Evolutionary conservation across 495 filamentous ascomycete species (phyloP).

Genomic region (Darksidea phi): DNA sequence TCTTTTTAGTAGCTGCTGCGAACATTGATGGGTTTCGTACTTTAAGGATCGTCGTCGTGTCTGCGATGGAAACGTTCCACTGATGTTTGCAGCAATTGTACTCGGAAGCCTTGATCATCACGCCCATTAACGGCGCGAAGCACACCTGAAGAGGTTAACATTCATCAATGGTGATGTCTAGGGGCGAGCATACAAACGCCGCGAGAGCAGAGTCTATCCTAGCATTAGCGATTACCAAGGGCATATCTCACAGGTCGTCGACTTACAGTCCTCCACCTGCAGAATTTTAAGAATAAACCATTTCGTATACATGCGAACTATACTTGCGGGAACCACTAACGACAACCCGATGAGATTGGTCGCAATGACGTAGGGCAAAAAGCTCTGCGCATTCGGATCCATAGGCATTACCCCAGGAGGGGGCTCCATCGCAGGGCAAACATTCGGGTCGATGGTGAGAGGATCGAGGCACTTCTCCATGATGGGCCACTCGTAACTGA

Average conservation of each 20-base stretch:
- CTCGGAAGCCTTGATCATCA: conserved; percentile 6
- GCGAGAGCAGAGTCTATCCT: not conserved
- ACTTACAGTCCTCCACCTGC: conserved; percentile 35
- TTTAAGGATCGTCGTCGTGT: not conserved
- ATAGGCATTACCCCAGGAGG: conserved; percentile 31
- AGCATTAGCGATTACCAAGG: not conserved
- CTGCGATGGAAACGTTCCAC: conserved; percentile 28
- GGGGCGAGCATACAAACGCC: not conserved
- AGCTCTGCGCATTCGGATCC: conserved; percentile 21
- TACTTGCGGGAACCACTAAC: conserved; percentile 12
- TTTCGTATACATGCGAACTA: conserved; percentile 27
- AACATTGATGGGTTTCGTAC: not conserved
- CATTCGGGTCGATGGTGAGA: conserved; percentile 1
- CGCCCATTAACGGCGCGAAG: conserved; percentile 7
- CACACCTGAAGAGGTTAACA: not conserved
- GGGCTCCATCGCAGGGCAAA: conserved; percentile 27
- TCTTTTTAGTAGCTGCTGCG: not conserved
- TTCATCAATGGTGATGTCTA: not conserved
- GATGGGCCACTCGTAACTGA: not conserved
- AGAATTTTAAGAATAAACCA: conserved; percentile 21
- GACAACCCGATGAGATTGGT: conserved; percentile 9
- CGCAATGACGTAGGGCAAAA: conserved; percentile 25
- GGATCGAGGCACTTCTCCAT: not conserved
- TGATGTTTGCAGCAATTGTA: conserved; percentile 28
- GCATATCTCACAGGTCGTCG: not conserved